phyloP scores from a whole-genome alignment of 2,329 filamentous ascomycete species.

The Aspergillus phoenicis region DNA sequence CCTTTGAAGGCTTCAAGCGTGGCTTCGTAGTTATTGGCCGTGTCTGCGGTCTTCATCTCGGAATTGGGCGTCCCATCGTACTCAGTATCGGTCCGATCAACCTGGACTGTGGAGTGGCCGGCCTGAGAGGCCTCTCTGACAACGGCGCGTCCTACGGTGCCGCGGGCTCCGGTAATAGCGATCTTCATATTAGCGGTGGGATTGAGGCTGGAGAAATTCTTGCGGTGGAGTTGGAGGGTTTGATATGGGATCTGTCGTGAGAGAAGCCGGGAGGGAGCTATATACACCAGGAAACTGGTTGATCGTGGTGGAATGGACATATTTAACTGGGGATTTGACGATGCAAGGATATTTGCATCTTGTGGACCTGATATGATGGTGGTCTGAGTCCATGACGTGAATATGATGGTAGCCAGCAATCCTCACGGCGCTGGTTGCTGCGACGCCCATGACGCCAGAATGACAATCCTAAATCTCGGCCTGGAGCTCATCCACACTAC shows the following conservation, averaged over 20 bases:
- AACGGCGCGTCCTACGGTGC: constrained; percentile 34
- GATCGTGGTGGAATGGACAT: neutral
- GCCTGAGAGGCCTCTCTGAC: constrained; percentile 36
- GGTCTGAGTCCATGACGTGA: constrained; percentile 10
- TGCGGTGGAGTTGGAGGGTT: constrained; percentile 24
- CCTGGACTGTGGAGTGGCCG: constrained; percentile 38
- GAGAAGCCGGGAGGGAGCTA: neutral
- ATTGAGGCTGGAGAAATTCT: neutral
- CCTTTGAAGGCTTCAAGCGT: constrained; percentile 36
- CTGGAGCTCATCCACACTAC: too few species aligned
- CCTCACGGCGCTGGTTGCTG: neutral
- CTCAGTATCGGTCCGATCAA: constrained; percentile 36
- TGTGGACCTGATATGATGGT: neutral
- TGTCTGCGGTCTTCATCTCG: constrained; percentile 39
- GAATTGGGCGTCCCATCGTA: constrained; percentile 35
- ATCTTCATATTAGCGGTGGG: constrained; percentile 36
- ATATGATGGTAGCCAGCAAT: constrained; percentile 6
- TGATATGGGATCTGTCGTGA: neutral
- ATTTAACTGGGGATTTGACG: neutral
- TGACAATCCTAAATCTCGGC: neutral
- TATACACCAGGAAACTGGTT: neutral
- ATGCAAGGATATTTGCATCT: neutral
- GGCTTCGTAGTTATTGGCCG: constrained; percentile 36
- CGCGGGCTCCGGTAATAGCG: constrained; percentile 45
- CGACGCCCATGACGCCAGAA: neutral